A percentile compares a stretch with the other conserved stretches of the same genome.
Evolutionary conservation across 1,284 basidiomycete genomes (phyloP).

Genomic region (Boletus mariae): DNA sequence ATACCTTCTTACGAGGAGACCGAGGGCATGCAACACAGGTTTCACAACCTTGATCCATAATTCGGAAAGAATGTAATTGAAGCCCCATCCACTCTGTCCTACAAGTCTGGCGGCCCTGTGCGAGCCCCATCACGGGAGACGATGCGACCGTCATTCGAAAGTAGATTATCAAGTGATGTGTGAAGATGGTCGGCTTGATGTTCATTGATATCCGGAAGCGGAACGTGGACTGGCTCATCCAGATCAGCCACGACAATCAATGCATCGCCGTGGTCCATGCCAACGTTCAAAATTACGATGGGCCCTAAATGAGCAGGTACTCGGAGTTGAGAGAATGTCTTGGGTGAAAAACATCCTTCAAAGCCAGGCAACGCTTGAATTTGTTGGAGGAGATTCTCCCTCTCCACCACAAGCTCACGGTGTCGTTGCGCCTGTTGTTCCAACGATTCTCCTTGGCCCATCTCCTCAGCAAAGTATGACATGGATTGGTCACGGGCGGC

Average conservation of each 20-base stretch:
- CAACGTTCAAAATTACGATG: neutral
- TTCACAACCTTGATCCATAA: neutral
- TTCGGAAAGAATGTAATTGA: neutral
- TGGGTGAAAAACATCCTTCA: neutral
- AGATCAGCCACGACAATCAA: neutral
- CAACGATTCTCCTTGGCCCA: neutral
- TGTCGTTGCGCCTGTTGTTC: neutral
- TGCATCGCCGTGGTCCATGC: neutral
- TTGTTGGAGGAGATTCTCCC: neutral
- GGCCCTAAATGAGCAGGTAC: neutral
- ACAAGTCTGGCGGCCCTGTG: neutral
- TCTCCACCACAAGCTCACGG: neutral
- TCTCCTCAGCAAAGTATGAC: neutral
- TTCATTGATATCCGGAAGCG: neutral
- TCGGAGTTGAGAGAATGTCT: neutral
- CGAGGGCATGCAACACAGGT: neutral
- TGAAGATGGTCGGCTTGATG: neutral
- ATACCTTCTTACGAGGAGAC: neutral
- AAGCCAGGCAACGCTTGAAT: neutral
- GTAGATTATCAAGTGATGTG: neutral
- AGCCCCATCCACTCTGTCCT: neutral
- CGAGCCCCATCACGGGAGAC: neutral
- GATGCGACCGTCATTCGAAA: neutral
- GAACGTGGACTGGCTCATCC: neutral
- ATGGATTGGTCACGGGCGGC: neutral